Conservation (phyloP, 169 alveolate species). For the Perkinsus olseni region DNA sequence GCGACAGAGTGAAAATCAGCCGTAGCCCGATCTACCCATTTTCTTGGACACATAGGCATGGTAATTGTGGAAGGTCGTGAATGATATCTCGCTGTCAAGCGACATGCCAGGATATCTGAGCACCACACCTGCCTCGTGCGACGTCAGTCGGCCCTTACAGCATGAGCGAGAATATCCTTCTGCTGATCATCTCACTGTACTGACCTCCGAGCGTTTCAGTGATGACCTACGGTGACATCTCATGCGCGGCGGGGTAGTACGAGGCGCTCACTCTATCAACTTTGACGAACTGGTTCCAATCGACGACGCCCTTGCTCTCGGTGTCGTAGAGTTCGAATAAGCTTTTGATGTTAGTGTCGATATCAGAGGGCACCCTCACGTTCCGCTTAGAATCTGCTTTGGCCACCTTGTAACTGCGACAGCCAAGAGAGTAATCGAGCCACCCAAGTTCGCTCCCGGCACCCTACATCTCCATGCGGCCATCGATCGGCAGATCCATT, state of each 20-base stretch:
- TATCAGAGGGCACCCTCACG: constrained; percentile 26
- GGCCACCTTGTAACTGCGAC: neutral
- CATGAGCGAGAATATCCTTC: constrained; percentile 35
- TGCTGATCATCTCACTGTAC: constrained; percentile 37
- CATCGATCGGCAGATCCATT: neutral
- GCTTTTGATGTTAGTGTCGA: constrained; percentile 28
- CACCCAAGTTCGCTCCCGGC: neutral
- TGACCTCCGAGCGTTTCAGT: constrained; percentile 38
- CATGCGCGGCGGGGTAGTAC: neutral
- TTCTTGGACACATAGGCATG: constrained; percentile 12
- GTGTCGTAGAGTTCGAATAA: constrained; percentile 34
- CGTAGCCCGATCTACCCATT: neutral
- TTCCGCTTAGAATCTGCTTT: constrained; percentile 7
- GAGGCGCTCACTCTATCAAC: constrained; percentile 16
- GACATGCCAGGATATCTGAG: constrained; percentile 29
- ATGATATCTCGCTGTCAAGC: constrained; percentile 33
- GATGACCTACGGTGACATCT: neutral
- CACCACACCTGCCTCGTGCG: neutral
- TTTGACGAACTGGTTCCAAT: constrained; percentile 37
- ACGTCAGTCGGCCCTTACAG: neutral
- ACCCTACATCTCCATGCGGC: neutral
- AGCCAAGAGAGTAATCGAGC: neutral
- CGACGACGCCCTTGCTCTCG: constrained; percentile 17
- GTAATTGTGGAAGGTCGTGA: constrained; percentile 36
- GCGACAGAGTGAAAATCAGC: too few species aligned